These are phyloP conservation scores for Colletotrichum australisinense DNA, from an alignment of 2,329 filamentous ascomycete species.

Conservation along the genomic window DNA sequence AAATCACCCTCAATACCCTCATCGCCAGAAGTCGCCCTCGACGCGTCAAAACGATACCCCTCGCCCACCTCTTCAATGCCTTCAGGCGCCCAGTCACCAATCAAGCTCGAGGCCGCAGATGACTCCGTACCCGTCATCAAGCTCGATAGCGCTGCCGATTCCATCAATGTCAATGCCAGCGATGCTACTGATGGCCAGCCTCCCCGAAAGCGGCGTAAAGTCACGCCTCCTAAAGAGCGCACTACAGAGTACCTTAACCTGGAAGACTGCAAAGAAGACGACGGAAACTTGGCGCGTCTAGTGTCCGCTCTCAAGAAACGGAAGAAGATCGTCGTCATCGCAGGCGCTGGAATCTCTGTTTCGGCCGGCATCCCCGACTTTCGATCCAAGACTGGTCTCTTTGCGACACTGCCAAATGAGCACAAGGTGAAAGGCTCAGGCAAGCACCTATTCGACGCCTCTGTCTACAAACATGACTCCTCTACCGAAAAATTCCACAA, in stretches of 20 bases:
- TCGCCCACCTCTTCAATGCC: constrained; percentile 57
- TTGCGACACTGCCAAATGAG: constrained; percentile 84
- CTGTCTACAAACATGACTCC: constrained; percentile 92
- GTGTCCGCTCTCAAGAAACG: constrained; percentile 83
- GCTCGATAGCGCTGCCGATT: constrained; percentile 37
- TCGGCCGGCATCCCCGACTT: constrained; percentile 98
- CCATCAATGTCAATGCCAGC: constrained; percentile 40
- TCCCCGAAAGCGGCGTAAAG: constrained; percentile 81
- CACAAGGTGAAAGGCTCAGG: constrained; percentile 94
- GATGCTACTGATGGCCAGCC: constrained; percentile 75
- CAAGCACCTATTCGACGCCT: constrained; percentile 96
- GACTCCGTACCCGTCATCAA: constrained; percentile 44
- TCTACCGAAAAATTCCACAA: constrained; percentile 93
- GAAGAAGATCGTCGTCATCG: constrained; percentile 96
- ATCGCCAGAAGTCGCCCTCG: constrained; percentile 50
- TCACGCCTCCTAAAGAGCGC: constrained; percentile 70
- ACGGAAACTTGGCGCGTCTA: constrained; percentile 74
- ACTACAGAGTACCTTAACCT: constrained; percentile 88
- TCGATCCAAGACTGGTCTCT: constrained; percentile 89
- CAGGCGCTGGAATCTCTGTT: constrained; percentile 96
- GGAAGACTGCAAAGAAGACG: constrained; percentile 56
- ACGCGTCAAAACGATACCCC: constrained; percentile 60
- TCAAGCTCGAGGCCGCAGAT: constrained; percentile 55
- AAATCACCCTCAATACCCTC: constrained; percentile 63
- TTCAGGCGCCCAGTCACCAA: constrained; percentile 64